Conservation (phyloP, 2,329 filamentous ascomycete genomes). For the Aspergillaceae sp. region DNA sequence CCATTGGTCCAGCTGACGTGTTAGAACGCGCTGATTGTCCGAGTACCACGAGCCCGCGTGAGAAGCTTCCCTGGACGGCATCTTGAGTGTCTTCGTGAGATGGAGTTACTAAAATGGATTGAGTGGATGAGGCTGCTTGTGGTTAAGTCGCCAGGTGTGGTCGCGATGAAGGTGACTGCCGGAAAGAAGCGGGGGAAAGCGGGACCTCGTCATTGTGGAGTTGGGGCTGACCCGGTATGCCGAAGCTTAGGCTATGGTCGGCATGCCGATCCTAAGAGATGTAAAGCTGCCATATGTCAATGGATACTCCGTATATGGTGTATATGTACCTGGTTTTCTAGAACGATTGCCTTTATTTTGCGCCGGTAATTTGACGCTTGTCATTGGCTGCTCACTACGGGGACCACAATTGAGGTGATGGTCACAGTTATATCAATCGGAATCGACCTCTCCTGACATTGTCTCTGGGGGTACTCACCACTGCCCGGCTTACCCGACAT, state of each 20-base stretch:
- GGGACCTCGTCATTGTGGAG: constrained; percentile 17
- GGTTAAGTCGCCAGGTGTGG: neutral
- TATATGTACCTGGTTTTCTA: too few species aligned
- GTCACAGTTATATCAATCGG: too few species aligned
- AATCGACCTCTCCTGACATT: too few species aligned
- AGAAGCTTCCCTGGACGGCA: constrained; percentile 48
- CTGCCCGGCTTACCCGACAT: too few species aligned
- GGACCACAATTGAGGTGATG: too few species aligned
- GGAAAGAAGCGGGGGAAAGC: constrained; percentile 18
- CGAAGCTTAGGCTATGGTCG: constrained; percentile 1
- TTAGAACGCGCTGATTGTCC: constrained; percentile 50
- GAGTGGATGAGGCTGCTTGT: neutral
- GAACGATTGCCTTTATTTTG: too few species aligned
- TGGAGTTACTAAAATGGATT: neutral
- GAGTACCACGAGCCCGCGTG: constrained; percentile 90
- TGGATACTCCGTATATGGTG: too few species aligned
- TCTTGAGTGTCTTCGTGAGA: constrained; percentile 9
- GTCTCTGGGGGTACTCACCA: too few species aligned
- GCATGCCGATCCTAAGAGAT: neutral
- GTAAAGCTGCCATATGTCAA: too few species aligned
- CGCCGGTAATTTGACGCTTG: too few species aligned
- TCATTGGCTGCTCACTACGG: too few species aligned
- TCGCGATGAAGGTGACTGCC: neutral
- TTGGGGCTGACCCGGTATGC: constrained; percentile 5
- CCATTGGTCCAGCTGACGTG: constrained; percentile 62